phyloP scores from a whole-genome alignment of 805 yeast species.

The Starmera pachycereana region DNA sequence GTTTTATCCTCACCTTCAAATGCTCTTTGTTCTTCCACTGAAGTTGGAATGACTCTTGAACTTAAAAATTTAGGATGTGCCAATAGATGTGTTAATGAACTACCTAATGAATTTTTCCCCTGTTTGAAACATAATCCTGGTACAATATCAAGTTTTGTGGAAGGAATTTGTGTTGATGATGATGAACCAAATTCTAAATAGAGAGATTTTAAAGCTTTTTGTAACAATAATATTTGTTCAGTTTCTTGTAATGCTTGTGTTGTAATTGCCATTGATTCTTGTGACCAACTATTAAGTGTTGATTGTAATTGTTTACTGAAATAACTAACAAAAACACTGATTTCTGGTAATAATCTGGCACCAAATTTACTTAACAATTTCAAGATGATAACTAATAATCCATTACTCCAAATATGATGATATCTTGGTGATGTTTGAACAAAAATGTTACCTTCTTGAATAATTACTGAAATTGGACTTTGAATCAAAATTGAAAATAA shows the following conservation, averaged over 20 bases:
- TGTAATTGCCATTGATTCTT: slow-evolving; percentile 40
- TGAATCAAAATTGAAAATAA: slow-evolving; percentile 60
- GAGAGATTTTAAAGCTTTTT: slow-evolving; percentile 43
- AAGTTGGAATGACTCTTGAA: slow-evolving; percentile 54
- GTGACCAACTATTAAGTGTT: slow-evolving; percentile 61
- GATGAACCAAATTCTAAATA: slow-evolving; percentile 39
- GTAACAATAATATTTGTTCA: slow-evolving; percentile 55
- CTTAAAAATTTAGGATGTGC: slow-evolving; percentile 82
- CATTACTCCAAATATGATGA: slow-evolving; percentile 81
- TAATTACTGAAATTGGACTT: slow-evolving; percentile 56
- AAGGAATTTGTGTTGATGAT: slow-evolving; percentile 7
- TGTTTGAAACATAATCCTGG: slow-evolving; percentile 55
- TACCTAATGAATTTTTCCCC: slow-evolving; percentile 49
- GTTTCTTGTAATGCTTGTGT: slow-evolving; percentile 49
- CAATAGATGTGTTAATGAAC: slow-evolving; percentile 57
- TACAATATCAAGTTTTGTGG: slow-evolving; percentile 22
- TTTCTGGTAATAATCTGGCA: slow-evolving; percentile 49
- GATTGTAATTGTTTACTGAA: slow-evolving; percentile 58
- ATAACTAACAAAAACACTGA: slow-evolving; percentile 48
- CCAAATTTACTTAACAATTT: slow-evolving; percentile 55
- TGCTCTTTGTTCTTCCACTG: slow-evolving; percentile 52
- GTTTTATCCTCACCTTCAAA: slow-evolving; percentile 38
- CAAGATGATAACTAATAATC: slow-evolving; percentile 60
- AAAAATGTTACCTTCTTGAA: slow-evolving; percentile 56
- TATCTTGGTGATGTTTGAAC: slow-evolving; percentile 43